phyloP scores from a whole-genome alignment of 805 yeast genomes.

The Dipodascus albidus region DNA sequence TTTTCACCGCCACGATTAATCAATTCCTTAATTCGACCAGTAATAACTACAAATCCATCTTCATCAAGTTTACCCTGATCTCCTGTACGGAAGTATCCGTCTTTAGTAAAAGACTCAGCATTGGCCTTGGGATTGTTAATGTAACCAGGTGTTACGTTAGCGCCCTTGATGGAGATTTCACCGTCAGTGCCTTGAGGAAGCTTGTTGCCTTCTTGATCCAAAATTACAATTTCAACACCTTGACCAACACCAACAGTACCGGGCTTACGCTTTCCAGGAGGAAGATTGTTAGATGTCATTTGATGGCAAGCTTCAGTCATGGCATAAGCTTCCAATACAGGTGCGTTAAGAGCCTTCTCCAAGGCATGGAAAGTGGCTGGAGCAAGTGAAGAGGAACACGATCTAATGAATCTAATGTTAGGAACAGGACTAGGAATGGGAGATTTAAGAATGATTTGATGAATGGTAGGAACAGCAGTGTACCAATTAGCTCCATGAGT shows the following conservation, averaged over 20 bases:
- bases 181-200: constrained; percentile 46
- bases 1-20: constrained; percentile 74
- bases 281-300: constrained; percentile 60
- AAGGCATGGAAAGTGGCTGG: constrained; percentile 49
- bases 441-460: constrained; percentile 47
- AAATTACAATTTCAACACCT: constrained; percentile 51
- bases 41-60: constrained; percentile 48
- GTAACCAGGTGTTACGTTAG: constrained; percentile 61
- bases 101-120: constrained; percentile 46
- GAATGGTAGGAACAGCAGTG: constrained; percentile 70
- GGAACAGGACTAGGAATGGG: constrained; percentile 41
- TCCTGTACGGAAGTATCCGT: constrained; percentile 65
- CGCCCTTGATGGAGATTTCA: constrained; percentile 58
- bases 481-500: constrained; percentile 51
- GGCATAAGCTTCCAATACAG: constrained; percentile 68
- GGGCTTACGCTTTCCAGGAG: constrained; percentile 52
- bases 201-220: constrained; percentile 38
- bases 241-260: constrained; percentile 69
- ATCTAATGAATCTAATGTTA: constrained; percentile 51
- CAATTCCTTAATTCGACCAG: constrained; percentile 64
- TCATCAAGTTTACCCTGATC: constrained; percentile 57
- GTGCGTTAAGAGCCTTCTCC: constrained; percentile 48
- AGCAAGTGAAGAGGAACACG: constrained; percentile 63
- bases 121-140: constrained; percentile 64
- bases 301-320: constrained; percentile 80